Percentiles rank a stretch among this genome's conserved stretches.
These are phyloP conservation scores for Aspergillus kassunensis DNA, from an alignment of 495 filamentous ascomycete genomes.

Conservation along the genomic window DNA sequence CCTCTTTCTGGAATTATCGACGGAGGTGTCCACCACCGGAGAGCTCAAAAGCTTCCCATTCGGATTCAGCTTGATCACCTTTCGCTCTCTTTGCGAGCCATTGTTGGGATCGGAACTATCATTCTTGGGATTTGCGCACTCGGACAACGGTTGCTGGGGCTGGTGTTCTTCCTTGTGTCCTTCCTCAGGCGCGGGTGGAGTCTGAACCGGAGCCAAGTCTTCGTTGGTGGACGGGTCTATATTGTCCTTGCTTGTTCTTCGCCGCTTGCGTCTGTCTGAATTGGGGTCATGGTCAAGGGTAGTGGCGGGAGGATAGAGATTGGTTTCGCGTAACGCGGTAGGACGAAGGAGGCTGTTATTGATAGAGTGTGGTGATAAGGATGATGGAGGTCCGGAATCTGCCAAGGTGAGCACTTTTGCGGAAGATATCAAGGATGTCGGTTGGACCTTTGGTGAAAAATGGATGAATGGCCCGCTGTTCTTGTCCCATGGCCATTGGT, in stretches of 20 bases:
- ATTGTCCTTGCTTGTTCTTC: slow-evolving; percentile 45
- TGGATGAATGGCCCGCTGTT: slow-evolving; percentile 39
- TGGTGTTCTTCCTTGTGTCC: too few species aligned
- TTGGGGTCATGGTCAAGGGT: slow-evolving; percentile 41
- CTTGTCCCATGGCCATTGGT: slow-evolving; percentile 40
- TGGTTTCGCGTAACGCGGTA: background rate
- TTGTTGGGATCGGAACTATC: background rate
- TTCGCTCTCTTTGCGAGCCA: slow-evolving; percentile 28
- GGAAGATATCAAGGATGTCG: background rate
- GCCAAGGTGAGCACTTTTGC: slow-evolving; percentile 14
- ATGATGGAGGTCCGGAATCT: slow-evolving; percentile 21
- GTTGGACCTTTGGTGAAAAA: slow-evolving; percentile 40
- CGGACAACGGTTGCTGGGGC: background rate
- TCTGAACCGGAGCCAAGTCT: background rate
- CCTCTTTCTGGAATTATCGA: slow-evolving; percentile 23
- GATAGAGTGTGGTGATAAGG: slow-evolving; percentile 4
- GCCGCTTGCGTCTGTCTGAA: slow-evolving; percentile 43
- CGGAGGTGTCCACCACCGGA: slow-evolving; percentile 28
- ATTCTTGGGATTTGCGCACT: background rate
- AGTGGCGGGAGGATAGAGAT: slow-evolving; percentile 4
- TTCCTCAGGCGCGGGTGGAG: background rate
- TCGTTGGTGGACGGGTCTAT: too few species aligned
- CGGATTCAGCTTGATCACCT: slow-evolving; percentile 49
- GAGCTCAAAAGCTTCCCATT: slow-evolving; percentile 58
- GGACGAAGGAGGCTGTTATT: slow-evolving; percentile 1